These are phyloP conservation scores for Sarocladium brachiariae DNA, from an alignment of 2,329 filamentous ascomycete species.

Conservation along the genomic window DNA sequence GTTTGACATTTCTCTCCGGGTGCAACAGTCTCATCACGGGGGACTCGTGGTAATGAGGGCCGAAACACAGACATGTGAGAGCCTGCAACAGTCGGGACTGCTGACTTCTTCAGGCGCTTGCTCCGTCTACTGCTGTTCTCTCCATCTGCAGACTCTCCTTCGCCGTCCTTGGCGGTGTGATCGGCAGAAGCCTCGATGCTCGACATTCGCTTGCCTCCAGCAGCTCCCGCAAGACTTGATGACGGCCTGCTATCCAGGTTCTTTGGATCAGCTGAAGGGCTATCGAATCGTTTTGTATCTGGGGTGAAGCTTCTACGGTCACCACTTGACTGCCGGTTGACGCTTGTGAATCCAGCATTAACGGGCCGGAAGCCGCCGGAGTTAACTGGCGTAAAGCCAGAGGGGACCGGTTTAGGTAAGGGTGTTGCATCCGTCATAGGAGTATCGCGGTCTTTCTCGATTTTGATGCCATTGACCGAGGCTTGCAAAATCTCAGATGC, in stretches of 20 bases:
- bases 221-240: slow-evolving; percentile 46
- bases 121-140: slow-evolving; percentile 72
- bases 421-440: slow-evolving; percentile 38
- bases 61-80: slow-evolving; percentile 96
- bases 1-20: slow-evolving; percentile 69
- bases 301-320: slow-evolving; percentile 54
- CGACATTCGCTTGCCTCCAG: slow-evolving; percentile 70
- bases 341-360: slow-evolving; percentile 61
- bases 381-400: slow-evolving; percentile 55
- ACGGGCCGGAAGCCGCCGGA: slow-evolving; percentile 65
- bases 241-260: slow-evolving; percentile 48
- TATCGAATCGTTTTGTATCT: slow-evolving; percentile 37
- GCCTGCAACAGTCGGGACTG: slow-evolving; percentile 79
- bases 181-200: slow-evolving; percentile 49
- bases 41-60: slow-evolving; percentile 64
- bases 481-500: slow-evolving; percentile 48
- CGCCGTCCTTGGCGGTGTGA: slow-evolving; percentile 39
- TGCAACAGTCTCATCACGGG: slow-evolving; percentile 43
- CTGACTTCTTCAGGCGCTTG: slow-evolving; percentile 80
- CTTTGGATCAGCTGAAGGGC: slow-evolving; percentile 18
- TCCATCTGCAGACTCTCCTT: slow-evolving; percentile 47
- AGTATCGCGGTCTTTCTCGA: slow-evolving; percentile 40
- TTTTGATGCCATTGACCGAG: slow-evolving; percentile 37
- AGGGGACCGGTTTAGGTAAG: slow-evolving; percentile 33
- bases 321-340: slow-evolving; percentile 45